Conservation (phyloP, 805 yeast species). For the Saccharomycopsis sp. region DNA sequence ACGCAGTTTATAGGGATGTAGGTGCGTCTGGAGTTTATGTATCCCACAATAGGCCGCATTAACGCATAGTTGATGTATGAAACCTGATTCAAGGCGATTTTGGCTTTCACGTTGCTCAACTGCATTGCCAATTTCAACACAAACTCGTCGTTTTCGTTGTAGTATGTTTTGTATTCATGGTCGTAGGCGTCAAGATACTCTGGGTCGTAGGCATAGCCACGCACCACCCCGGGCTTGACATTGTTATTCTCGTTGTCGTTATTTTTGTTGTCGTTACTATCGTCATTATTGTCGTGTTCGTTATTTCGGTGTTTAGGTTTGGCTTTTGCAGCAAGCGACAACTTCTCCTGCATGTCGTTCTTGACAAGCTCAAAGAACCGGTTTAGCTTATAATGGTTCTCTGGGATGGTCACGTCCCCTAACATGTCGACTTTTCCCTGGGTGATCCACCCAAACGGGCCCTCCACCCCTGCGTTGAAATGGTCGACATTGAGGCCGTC, state of each 20-base stretch:
- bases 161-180: constrained; percentile 23
- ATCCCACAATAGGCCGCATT: constrained; percentile 90
- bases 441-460: constrained; percentile 97
- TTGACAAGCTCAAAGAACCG: constrained; percentile 23
- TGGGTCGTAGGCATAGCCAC: background rate
- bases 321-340: background rate
- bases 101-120: constrained; percentile 80
- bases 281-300: background rate
- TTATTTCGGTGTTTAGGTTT: background rate
- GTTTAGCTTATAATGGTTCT: constrained; percentile 26
- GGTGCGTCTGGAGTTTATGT: constrained; percentile 84
- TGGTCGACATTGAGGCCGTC: constrained; percentile 86
- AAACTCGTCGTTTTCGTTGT: constrained; percentile 42
- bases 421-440: constrained; percentile 88
- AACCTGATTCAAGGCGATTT: constrained; percentile 81
- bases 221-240: background rate
- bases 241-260: background rate
- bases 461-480: constrained; percentile 80
- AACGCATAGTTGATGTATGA: constrained; percentile 90
- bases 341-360: constrained; percentile 31
- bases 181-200: constrained; percentile 21
- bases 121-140: constrained; percentile 74
- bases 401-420: constrained; percentile 84
- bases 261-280: background rate
- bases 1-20: constrained; percentile 83